These are phyloP conservation scores for Psilocybe tampanensis DNA, from an alignment of 768 basidiomycete genomes.

Conservation along the genomic window DNA sequence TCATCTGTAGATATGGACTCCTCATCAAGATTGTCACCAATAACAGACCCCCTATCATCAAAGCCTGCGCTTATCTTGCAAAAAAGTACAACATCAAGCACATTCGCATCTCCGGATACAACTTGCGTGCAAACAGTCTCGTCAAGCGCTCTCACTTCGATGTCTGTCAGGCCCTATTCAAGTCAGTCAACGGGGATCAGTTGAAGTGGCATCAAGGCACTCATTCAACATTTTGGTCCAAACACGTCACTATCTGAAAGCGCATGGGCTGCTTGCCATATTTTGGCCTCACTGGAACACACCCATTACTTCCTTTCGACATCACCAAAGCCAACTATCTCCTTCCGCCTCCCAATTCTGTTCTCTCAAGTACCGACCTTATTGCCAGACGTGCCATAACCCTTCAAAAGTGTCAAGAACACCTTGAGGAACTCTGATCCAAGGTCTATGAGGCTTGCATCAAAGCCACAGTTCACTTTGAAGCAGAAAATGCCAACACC, in stretches of 20 bases:
- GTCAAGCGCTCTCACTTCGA: conserved; percentile 34
- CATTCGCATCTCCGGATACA: conserved; percentile 43
- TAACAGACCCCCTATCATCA: conserved; percentile 27
- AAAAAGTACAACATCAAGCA: conserved; percentile 34
- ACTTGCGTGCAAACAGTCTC: conserved; percentile 37
- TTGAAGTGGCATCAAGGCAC: conserved; percentile 2
- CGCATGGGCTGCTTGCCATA: conserved; percentile 32
- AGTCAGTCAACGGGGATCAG: conserved; percentile 28
- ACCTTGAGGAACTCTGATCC: conserved; percentile 9
- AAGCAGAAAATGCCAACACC: conserved; percentile 24
- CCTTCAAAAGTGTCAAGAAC: conserved; percentile 19
- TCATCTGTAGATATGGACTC: conserved; percentile 33
- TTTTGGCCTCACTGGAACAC: conserved; percentile 28
- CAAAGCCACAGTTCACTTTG: conserved; percentile 15
- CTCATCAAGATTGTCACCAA: conserved; percentile 39
- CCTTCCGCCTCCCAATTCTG: not conserved
- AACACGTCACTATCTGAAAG: conserved; percentile 29
- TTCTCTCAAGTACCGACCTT: conserved; percentile 11
- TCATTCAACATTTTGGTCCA: conserved; percentile 33
- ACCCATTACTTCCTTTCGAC: conserved; percentile 21
- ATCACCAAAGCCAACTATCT: conserved; percentile 1
- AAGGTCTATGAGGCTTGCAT: conserved; percentile 13
- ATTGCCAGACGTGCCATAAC: conserved; percentile 21
- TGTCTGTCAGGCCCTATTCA: conserved; percentile 33
- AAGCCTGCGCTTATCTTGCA: conserved; percentile 10